A percentile compares a stretch with the other conserved stretches of the same genome.
These are phyloP conservation scores for Populus nigra DNA, from an alignment of 345 rosid species.

Conservation along the genomic window DNA sequence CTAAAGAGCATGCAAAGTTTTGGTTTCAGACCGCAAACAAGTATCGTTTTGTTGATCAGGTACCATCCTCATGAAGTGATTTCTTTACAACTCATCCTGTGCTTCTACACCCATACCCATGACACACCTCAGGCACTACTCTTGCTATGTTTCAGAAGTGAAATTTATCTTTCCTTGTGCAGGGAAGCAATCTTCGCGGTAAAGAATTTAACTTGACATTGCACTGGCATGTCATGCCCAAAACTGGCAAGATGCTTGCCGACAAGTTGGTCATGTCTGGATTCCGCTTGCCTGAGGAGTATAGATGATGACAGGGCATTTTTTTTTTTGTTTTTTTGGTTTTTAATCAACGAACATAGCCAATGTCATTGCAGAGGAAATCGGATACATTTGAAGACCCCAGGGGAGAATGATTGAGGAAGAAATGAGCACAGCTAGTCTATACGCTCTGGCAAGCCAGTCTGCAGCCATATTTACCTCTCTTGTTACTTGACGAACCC, in stretches of 20 bases:
- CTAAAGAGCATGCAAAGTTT: constrained; percentile 78
- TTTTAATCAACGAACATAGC: too few species aligned
- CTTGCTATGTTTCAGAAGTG: background rate
- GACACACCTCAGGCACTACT: background rate
- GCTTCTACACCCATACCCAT: too few species aligned
- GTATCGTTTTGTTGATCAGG: constrained; percentile 95
- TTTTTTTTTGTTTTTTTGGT: too few species aligned
- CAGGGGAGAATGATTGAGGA: too few species aligned
- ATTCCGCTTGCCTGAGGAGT: constrained; percentile 69
- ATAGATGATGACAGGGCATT: constrained; percentile 40
- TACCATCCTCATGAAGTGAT: constrained; percentile 18
- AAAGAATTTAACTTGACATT: constrained; percentile 82
- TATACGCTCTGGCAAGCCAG: too few species aligned
- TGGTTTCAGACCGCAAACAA: constrained; percentile 72
- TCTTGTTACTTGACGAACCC: too few species aligned
- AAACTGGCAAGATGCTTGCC: constrained; percentile 89
- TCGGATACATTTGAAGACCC: too few species aligned
- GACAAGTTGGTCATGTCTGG: constrained; percentile 74
- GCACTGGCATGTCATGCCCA: constrained; percentile 98
- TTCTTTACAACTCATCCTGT: too few species aligned
- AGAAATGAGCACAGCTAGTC: too few species aligned
- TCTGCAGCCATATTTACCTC: too few species aligned
- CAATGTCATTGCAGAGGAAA: too few species aligned
- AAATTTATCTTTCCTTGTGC: constrained; percentile 6
- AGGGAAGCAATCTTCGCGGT: constrained; percentile 86